phyloP scores from a whole-genome alignment of 1,139 yeast genomes.

The Eremothecium cymbalariae region DNA sequence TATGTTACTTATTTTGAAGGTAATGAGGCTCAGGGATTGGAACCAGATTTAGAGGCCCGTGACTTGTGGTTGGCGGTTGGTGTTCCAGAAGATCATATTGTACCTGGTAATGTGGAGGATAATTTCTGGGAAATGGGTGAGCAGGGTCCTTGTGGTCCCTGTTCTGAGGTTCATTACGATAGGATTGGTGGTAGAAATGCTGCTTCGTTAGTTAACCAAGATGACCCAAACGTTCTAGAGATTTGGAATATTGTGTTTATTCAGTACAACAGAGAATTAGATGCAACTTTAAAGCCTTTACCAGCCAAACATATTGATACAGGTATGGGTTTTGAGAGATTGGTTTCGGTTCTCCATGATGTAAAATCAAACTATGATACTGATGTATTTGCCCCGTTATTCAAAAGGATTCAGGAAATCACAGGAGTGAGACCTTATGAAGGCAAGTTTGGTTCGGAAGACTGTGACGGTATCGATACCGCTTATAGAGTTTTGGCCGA shows the following conservation, averaged over 20 bases:
- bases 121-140: constrained; percentile 99
- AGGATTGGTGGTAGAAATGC: constrained; percentile 98
- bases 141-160: constrained; percentile 99
- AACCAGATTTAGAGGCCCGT: constrained; percentile 91
- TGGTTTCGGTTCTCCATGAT: constrained; percentile 88
- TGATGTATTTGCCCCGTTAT: constrained; percentile 87
- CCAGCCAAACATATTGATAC: constrained; percentile 96
- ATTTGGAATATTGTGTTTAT: constrained; percentile 97
- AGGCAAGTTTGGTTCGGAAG: constrained; percentile 90
- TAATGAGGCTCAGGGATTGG: constrained; percentile 71
- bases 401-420: constrained; percentile 76
- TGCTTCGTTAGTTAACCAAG: constrained; percentile 78
- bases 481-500: constrained; percentile 98
- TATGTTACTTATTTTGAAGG: constrained; percentile 97
- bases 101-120: constrained; percentile 84
- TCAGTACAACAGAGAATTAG: constrained; percentile 91
- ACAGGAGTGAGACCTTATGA: constrained; percentile 87
- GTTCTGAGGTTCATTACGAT: constrained; percentile 95
- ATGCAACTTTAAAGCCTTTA: constrained; percentile 66
- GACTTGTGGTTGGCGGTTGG: constrained; percentile 81
- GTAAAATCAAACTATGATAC: constrained; percentile 92
- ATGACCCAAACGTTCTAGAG: constrained; percentile 95
- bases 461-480: constrained; percentile 88
- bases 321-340: constrained; percentile 97
- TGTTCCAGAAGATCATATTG: constrained; percentile 81